Evolutionary conservation across 2,329 filamentous ascomycete species (phyloP), one percentile per base, ranked within the genome.

Genomic region (Orbilia blumenaviensis): DNA sequence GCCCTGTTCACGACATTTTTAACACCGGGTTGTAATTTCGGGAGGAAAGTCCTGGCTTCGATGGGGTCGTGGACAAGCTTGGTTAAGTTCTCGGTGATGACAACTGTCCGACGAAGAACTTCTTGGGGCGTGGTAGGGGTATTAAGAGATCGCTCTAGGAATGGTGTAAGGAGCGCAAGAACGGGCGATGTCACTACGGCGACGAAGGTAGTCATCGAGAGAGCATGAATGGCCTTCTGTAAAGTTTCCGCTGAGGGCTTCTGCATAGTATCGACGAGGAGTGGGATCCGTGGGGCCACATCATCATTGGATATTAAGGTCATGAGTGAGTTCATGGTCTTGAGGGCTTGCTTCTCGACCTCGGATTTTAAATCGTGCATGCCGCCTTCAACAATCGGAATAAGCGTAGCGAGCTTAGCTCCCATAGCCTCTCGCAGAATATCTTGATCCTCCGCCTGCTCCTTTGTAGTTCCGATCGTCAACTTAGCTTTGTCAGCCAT

Each of bases 171-270:
- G 67, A 99, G 89, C 16, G 95, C 95, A 71, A 99, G 89, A 3
- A 98, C 94, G 8, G 95, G 95, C 7, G 94, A 97, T 10, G 93
- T 97, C 80, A 99, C 95, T 78, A 96, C 88, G 67, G 95, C 94
- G 63, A 99, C 95, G 80, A 99, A 99, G n/a, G 95, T 99, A 9
- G 95, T 99, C 85, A 96, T 93, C 2, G 94, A 97, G 50, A 99
- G 87, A 50, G 94, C 95, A 82, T 97, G 95, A 79, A 99, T 98
- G 32, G 95, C 94, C 86, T 97, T 97, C 82, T 97, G 92, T 67
- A 96, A 87, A 27, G 91, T 93, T 83, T 96, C 89, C 12, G 92
- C 87, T 9, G 93, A 97, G 4, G 95, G 95, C 80, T 97, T 90
- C 83, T 97, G 92, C 90, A 99, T 97, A 56, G 93, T 92, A 82